Conservation (phyloP, 305 asterid species). For the Rubia occidens region DNA sequence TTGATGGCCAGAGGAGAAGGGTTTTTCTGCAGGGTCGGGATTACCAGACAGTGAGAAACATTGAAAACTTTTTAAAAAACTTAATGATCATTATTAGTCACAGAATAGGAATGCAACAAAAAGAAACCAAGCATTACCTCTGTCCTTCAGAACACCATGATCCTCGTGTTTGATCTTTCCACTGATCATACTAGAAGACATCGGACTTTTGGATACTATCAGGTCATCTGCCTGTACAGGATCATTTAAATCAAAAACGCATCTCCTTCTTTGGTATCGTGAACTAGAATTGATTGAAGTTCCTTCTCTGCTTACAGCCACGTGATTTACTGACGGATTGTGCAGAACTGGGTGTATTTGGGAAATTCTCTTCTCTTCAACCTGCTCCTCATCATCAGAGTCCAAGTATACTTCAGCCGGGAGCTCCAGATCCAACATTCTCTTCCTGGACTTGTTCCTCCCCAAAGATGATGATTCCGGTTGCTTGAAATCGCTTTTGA, state of each 20-base stretch:
- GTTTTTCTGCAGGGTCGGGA: slow-evolving; percentile 6
- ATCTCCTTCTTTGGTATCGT: slow-evolving; percentile 20
- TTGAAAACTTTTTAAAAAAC: background rate
- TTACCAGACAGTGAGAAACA: background rate
- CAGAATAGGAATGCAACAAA: background rate
- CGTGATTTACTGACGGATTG: slow-evolving; percentile 20
- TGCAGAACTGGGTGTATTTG: slow-evolving; percentile 21
- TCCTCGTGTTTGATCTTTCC: slow-evolving; percentile 21
- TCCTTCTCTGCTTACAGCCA: slow-evolving; percentile 19
- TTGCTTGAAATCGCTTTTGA: slow-evolving; percentile 21
- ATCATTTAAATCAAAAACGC: slow-evolving; percentile 62
- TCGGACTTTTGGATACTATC: slow-evolving; percentile 24
- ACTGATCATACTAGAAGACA: slow-evolving; percentile 18
- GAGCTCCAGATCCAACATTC: slow-evolving; percentile 40
- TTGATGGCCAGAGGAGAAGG: slow-evolving; percentile 14
- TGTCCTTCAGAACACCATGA: slow-evolving; percentile 13
- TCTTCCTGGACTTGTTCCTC: slow-evolving; percentile 24
- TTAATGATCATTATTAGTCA: background rate
- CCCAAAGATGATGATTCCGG: slow-evolving; percentile 18
- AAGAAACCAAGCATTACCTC: slow-evolving; percentile 13
- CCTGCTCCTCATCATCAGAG: slow-evolving; percentile 26
- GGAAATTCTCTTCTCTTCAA: slow-evolving; percentile 20
- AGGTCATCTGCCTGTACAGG: slow-evolving; percentile 43
- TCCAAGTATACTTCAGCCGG: slow-evolving; percentile 34
- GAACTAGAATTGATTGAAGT: slow-evolving; percentile 23